A percentile compares a stretch with the other conserved stretches of the same genome.
Evolutionary conservation across 805 yeast species (phyloP).

Genomic region (Wickerhamomyces alni): DNA sequence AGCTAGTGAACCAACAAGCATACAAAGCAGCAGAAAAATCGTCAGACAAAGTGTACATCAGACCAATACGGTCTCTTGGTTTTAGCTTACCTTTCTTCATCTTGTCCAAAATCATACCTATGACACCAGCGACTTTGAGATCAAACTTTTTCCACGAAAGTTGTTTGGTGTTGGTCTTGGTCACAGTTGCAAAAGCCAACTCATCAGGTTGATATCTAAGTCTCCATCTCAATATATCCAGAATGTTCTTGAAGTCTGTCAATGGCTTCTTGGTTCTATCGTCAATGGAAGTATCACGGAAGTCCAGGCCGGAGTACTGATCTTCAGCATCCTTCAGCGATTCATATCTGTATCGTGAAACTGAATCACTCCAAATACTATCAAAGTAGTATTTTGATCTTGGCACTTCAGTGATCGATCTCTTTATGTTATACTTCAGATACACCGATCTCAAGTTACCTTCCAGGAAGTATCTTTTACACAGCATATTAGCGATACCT

Average conservation of each 20-base stretch:
- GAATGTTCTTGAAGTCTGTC: slow-evolving; percentile 62
- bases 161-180: slow-evolving; percentile 42
- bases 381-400: slow-evolving; percentile 73
- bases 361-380: slow-evolving; percentile 68
- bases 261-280: slow-evolving; percentile 70
- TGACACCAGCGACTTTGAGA: slow-evolving; percentile 65
- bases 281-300: slow-evolving; percentile 70
- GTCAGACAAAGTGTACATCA: slow-evolving; percentile 83
- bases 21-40: slow-evolving; percentile 78
- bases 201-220: slow-evolving; percentile 71
- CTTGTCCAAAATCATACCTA: slow-evolving; percentile 66
- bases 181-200: slow-evolving; percentile 54
- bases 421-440: slow-evolving; percentile 69
- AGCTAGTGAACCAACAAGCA: slow-evolving; percentile 82
- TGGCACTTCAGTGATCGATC: slow-evolving; percentile 59
- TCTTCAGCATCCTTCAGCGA: slow-evolving; percentile 55
- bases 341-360: slow-evolving; percentile 54
- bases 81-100: slow-evolving; percentile 56
- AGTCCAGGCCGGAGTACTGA: slow-evolving; percentile 80
- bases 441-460: slow-evolving; percentile 78
- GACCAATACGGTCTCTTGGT: slow-evolving; percentile 67
- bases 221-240: slow-evolving; percentile 76
- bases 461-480: slow-evolving; percentile 66
- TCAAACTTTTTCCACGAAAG: slow-evolving; percentile 82
- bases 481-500: slow-evolving; percentile 88